Conservation (phyloP, 1,284 basidiomycete species). For the Hymenochaete sp. region DNA sequence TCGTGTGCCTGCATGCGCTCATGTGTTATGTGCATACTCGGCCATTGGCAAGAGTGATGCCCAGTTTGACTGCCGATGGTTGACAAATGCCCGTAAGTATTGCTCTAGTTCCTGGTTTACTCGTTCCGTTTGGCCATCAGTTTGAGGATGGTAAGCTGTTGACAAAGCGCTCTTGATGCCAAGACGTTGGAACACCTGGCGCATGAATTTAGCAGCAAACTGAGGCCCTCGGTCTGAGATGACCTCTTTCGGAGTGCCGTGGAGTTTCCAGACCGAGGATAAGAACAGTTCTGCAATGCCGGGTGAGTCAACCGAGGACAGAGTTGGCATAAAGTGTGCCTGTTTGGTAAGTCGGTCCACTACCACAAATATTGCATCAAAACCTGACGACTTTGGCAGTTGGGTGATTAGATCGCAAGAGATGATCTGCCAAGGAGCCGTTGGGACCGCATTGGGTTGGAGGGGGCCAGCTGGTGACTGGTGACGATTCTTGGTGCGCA, state of each 20-base stretch:
- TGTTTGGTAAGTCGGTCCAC: conserved; percentile 31
- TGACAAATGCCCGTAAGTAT: conserved; percentile 19
- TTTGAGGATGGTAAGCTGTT: conserved; percentile 20
- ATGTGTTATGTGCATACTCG: conserved; percentile 22
- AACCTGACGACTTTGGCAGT: conserved; percentile 27
- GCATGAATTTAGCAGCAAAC: conserved; percentile 27
- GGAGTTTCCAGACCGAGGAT: neutral
- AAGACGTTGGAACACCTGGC: conserved; percentile 8
- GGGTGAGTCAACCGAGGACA: conserved; percentile 21
- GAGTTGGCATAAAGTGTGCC: conserved; percentile 25
- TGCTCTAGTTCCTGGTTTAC: conserved; percentile 24
- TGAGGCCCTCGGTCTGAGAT: conserved; percentile 30
- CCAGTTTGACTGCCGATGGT: conserved; percentile 28
- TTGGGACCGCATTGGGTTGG: conserved; percentile 17
- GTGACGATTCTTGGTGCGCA: conserved; percentile 15
- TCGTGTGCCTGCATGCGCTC: conserved; percentile 19
- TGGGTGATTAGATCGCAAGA: conserved; percentile 20
- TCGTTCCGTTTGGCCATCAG: conserved; percentile 25
- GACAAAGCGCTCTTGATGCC: neutral
- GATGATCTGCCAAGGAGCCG: conserved; percentile 18
- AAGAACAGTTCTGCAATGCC: conserved; percentile 13
- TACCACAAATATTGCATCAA: conserved; percentile 30
- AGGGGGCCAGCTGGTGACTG: conserved; percentile 17
- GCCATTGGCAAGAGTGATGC: conserved; percentile 20
- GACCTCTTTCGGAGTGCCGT: conserved; percentile 26